Evolutionary conservation across 768 basidiomycete genomes (phyloP).

Genomic region (Tylopilus balloui): DNA sequence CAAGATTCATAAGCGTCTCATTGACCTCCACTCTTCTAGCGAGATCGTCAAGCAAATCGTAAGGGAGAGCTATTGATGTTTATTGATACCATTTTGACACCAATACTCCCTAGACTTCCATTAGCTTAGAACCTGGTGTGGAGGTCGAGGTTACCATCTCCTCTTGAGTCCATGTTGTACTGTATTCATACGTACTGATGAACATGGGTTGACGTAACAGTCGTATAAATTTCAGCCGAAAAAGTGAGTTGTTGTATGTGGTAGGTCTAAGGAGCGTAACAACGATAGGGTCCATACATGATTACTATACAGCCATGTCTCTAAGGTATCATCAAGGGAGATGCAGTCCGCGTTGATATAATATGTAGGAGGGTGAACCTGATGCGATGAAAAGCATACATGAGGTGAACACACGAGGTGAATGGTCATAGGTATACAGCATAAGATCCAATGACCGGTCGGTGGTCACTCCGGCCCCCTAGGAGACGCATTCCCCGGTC

Average conservation of each 20-base stretch:
- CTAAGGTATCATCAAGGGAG: conserved; percentile 18
- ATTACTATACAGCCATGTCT: conserved; percentile 13
- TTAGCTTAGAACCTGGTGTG: conserved; percentile 98
- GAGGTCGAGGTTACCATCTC: conserved; percentile 99
- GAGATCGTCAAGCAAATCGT: conserved; percentile 99
- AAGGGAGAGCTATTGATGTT: conserved; percentile 33
- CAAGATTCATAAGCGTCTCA: conserved; percentile 98
- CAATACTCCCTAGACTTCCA: conserved; percentile 67
- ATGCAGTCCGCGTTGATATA: conserved; percentile 4
- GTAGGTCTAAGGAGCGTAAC: conserved; percentile 11
- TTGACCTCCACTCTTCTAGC: conserved; percentile 96
- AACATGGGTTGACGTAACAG: background rate
- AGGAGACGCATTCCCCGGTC: conserved; percentile 71
- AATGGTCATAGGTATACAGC: conserved; percentile 53
- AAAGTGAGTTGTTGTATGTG: conserved; percentile 3
- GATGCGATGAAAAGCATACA: conserved; percentile 9
- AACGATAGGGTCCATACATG: conserved; percentile 10
- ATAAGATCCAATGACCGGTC: conserved; percentile 81
- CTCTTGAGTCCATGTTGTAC: conserved; percentile 37
- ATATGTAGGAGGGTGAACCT: conserved; percentile 3
- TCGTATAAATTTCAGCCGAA: background rate
- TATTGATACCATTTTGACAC: conserved; percentile 4
- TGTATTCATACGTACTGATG: conserved; percentile 3
- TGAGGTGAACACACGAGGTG: background rate
- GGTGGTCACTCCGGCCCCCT: conserved; percentile 78